A percentile compares a stretch with the other conserved stretches of the same genome.
Conservation (phyloP, 2,329 filamentous ascomycete genomes). For the Fusarium anthophilum region DNA sequence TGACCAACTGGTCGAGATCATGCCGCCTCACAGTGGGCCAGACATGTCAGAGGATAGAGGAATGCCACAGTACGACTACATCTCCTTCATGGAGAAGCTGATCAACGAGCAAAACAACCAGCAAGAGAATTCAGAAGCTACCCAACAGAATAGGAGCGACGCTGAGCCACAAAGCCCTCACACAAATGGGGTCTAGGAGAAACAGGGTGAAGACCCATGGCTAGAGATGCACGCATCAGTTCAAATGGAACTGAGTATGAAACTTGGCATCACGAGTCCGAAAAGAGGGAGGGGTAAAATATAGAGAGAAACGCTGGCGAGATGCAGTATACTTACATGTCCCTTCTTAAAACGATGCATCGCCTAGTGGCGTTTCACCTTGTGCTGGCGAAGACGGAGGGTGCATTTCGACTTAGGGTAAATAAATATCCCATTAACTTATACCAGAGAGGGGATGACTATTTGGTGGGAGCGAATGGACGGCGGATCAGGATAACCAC, state of each 20-base stretch:
- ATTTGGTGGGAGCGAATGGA: not conserved
- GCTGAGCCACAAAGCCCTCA: slow-evolving; percentile 46
- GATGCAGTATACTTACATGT: slow-evolving; percentile 2
- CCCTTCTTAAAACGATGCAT: slow-evolving; percentile 33
- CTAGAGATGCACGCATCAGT: slow-evolving; percentile 26
- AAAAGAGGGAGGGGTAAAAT: not conserved
- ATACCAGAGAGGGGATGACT: slow-evolving; percentile 31
- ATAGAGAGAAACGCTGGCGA: slow-evolving; percentile 7
- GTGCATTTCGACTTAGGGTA: slow-evolving; percentile 24
- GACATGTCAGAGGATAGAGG: slow-evolving; percentile 88
- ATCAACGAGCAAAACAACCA: slow-evolving; percentile 59
- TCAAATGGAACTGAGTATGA: slow-evolving; percentile 20
- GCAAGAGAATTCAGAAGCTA: slow-evolving; percentile 41
- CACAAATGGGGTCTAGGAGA: slow-evolving; percentile 47
- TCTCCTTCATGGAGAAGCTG: slow-evolving; percentile 94
- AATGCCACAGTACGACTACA: slow-evolving; percentile 92
- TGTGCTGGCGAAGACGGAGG: slow-evolving; percentile 18
- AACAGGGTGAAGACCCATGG: slow-evolving; percentile 6
- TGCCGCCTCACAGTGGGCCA: slow-evolving; percentile 85
- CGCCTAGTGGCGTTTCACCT: slow-evolving; percentile 27
- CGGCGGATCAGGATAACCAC: slow-evolving; percentile 24
- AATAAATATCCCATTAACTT: slow-evolving; percentile 43
- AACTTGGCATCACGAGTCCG: not conserved
- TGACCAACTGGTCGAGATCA: slow-evolving; percentile 86
- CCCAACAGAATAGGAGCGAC: slow-evolving; percentile 50